phyloP scores from a whole-genome alignment of 108 stramenopile species.

The Nannochloropsis salina region DNA sequence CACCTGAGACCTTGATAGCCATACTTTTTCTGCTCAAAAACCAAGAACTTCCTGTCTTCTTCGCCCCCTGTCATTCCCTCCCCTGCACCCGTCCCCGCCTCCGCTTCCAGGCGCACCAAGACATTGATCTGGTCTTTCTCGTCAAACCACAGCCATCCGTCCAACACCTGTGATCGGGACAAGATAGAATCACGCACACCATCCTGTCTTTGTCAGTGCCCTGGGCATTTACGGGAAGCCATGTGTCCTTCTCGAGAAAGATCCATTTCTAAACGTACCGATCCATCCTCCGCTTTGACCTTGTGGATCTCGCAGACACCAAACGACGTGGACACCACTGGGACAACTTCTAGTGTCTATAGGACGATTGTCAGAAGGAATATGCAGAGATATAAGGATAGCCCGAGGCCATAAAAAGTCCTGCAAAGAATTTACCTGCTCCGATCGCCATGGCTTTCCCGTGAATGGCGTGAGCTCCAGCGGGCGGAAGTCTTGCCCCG shows the following conservation, averaged over 20 bases:
- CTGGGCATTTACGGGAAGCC: too few species aligned
- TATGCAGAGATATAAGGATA: not conserved
- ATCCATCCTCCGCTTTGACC: not conserved
- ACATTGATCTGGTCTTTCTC: not conserved
- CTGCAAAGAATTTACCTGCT: not conserved
- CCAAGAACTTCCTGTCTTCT: not conserved
- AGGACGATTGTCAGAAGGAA: not conserved
- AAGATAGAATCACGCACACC: too few species aligned
- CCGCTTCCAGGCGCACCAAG: not conserved
- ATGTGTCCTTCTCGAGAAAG: too few species aligned
- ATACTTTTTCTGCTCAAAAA: not conserved
- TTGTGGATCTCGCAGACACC: slow-evolving; percentile 1
- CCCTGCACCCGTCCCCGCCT: not conserved
- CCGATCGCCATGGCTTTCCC: slow-evolving; percentile 2
- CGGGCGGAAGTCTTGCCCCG: not conserved
- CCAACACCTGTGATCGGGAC: not conserved
- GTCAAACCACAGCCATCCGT: not conserved
- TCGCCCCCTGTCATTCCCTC: not conserved
- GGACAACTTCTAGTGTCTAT: slow-evolving; percentile 13
- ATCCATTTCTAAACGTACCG: not conserved
- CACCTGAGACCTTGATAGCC: not conserved
- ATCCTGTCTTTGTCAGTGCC: too few species aligned
- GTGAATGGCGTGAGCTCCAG: not conserved
- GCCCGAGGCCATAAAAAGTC: not conserved
- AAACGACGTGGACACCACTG: not conserved